These are phyloP conservation scores for Neurospora sp. DNA, from an alignment of 495 filamentous ascomycete genomes.

Conservation along the genomic window DNA sequence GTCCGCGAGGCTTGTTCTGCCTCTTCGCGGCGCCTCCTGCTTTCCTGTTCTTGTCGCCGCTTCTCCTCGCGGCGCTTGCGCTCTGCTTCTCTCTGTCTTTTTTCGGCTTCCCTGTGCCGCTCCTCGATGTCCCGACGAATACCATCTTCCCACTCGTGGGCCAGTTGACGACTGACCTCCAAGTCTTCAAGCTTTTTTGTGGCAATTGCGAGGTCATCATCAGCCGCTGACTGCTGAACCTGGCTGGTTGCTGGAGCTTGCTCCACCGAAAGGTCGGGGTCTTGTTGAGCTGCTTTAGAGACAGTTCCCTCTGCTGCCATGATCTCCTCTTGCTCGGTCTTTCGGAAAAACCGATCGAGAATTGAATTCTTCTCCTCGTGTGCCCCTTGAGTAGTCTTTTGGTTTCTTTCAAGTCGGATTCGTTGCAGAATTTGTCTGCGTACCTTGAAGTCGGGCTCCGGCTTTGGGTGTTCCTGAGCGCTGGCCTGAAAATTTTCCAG, in stretches of 20 bases:
- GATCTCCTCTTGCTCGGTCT: neutral
- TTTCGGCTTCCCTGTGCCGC: neutral
- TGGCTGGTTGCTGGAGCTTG: neutral
- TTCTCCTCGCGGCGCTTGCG: conserved; percentile 14
- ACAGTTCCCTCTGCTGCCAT: neutral
- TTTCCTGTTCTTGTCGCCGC: conserved; percentile 10
- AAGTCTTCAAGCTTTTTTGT: conserved; percentile 8
- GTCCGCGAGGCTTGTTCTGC: conserved; percentile 1
- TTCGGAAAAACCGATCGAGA: neutral
- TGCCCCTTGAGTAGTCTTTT: neutral
- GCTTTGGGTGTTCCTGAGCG: neutral
- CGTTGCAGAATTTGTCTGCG: neutral
- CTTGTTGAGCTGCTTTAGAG: neutral
- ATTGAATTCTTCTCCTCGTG: neutral
- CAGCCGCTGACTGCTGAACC: neutral
- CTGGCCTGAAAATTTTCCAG: neutral
- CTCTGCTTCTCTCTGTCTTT: conserved; percentile 1
- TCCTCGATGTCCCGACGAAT: conserved; percentile 3
- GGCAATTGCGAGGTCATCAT: conserved; percentile 8
- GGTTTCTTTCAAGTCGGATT: neutral
- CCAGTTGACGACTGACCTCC: conserved; percentile 10
- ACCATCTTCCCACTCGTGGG: conserved; percentile 3
- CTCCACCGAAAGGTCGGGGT: neutral
- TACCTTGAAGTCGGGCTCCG: neutral
- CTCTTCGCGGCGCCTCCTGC: neutral